Conservation (phyloP, 176 grass and related monocot species). For the Avena atlantica region DNA sequence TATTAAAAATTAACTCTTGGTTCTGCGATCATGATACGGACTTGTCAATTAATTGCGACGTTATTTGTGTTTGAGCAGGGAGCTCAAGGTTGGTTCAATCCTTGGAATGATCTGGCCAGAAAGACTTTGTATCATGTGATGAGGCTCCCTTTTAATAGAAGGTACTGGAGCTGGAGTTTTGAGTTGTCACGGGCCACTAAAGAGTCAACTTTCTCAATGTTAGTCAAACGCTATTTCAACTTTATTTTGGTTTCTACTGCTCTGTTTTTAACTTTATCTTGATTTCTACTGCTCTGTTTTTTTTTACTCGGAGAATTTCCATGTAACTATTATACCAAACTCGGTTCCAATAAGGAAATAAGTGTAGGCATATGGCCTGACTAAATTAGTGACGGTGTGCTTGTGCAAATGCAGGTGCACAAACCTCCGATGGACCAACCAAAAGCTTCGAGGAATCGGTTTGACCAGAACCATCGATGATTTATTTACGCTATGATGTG, state of each 20-base stretch:
- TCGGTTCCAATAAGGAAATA: not conserved
- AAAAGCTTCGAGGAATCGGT: not conserved
- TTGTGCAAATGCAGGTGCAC: not conserved
- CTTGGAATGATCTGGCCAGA: not conserved
- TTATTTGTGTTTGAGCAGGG: not conserved
- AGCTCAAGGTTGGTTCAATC: not conserved
- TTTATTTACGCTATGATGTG: not conserved
- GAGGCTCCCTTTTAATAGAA: not conserved
- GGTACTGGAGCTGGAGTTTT: not conserved
- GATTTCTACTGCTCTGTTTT: not conserved
- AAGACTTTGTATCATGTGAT: not conserved
- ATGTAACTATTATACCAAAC: too few species aligned
- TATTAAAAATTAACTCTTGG: not conserved
- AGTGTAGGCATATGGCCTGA: constrained; percentile 2
- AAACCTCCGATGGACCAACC: not conserved
- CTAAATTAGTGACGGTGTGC: not conserved
- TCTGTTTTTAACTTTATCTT: too few species aligned
- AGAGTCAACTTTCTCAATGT: not conserved
- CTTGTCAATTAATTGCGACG: not conserved
- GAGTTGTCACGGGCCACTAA: not conserved
- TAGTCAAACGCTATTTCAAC: not conserved
- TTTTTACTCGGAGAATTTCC: not conserved
- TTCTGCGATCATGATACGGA: not conserved
- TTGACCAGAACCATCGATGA: not conserved
- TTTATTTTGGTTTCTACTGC: not conserved